A percentile compares a stretch with the other conserved stretches of the same genome.
These are phyloP conservation scores for Vitis hybrid DNA, from an alignment of 177 flowering plant species.

Conservation along the genomic window DNA sequence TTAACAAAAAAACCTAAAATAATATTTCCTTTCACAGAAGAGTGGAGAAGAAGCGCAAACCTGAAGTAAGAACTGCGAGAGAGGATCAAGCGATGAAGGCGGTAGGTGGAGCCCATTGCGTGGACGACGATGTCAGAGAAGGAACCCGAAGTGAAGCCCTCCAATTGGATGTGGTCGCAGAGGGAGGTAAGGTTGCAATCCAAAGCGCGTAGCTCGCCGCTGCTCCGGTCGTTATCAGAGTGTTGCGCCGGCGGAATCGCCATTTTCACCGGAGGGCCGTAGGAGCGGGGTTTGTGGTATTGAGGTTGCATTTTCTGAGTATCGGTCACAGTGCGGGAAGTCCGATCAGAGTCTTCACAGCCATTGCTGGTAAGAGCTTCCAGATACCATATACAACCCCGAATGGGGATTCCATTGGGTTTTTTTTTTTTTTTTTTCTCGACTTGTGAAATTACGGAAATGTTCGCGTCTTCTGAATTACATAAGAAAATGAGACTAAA, in stretches of 20 bases:
- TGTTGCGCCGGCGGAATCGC: conserved; percentile 29
- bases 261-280: conserved; percentile 35
- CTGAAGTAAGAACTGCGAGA: conserved; percentile 98
- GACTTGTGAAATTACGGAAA: too few relatives aligned
- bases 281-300: conserved; percentile 28
- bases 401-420: too few relatives aligned
- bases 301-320: conserved; percentile 25
- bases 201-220: conserved; percentile 54
- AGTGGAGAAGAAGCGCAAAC: conserved; percentile 21
- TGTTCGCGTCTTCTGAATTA: too few relatives aligned
- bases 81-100: conserved; percentile 88
- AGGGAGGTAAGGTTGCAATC: conserved; percentile 84
- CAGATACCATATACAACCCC: too few relatives aligned
- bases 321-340: too few relatives aligned
- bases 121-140: conserved; percentile 88
- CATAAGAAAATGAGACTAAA: too few relatives aligned
- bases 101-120: conserved; percentile 86
- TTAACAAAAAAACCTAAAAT: neutral
- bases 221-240: conserved; percentile 62
- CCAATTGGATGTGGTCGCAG: conserved; percentile 85
- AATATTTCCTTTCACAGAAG: neutral
- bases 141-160: conserved; percentile 84
- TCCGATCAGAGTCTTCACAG: too few relatives aligned
- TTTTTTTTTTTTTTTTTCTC: too few relatives aligned
- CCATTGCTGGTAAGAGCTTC: too few relatives aligned